Percentiles rank a stretch among this genome's conserved stretches.
phyloP scores from a whole-genome alignment of 768 basidiomycete species.

The Auricularia sp. region DNA sequence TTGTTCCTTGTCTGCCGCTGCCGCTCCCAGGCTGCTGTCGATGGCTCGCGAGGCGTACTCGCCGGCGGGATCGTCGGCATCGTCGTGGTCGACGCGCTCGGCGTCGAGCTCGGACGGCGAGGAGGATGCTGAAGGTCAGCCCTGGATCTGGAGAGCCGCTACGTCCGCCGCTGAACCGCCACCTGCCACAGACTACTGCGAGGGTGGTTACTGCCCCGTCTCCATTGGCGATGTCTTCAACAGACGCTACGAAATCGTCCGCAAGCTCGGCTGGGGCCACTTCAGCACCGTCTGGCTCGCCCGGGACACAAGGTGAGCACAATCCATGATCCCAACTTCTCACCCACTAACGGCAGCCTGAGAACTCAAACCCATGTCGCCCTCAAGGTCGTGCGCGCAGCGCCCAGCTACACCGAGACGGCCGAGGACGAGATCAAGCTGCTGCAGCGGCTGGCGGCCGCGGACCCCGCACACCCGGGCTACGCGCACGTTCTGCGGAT shows the following conservation, averaged over 20 bases:
- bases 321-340: conserved; percentile 31
- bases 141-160: not conserved
- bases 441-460: conserved; percentile 31
- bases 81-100: not conserved
- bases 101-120: conserved; percentile 2
- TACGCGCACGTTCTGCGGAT: conserved; percentile 27
- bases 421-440: conserved; percentile 39
- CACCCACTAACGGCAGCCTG: not conserved
- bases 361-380: conserved; percentile 7
- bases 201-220: conserved; percentile 21
- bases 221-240: conserved; percentile 24
- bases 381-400: conserved; percentile 2
- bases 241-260: conserved; percentile 23
- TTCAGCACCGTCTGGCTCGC: conserved; percentile 24
- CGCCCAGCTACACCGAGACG: conserved; percentile 33
- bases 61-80: not conserved
- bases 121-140: not conserved
- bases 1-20: too few species aligned
- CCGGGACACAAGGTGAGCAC: conserved; percentile 11
- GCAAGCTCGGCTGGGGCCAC: conserved; percentile 27
- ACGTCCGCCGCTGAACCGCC: not conserved
- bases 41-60: not conserved
- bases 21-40: conserved; percentile 6
- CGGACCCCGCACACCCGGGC: conserved; percentile 25
- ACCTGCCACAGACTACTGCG: not conserved